Evolutionary conservation across 208 protist species (phyloP).

Genomic region (Porcisia deanei): DNA sequence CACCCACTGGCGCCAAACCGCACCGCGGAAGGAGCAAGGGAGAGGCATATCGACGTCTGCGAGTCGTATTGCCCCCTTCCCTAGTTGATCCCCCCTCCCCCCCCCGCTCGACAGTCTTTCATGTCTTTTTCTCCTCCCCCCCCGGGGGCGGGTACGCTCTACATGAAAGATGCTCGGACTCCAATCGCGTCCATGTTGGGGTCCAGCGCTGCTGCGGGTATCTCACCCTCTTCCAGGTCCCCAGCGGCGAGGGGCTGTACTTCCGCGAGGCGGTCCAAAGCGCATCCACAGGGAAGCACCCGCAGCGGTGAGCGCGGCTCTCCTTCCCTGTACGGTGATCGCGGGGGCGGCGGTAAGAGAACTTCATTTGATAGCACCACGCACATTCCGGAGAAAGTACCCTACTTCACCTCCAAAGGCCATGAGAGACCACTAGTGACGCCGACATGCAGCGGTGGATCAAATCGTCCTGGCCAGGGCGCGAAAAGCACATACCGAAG

Average conservation of each 20-base stretch:
- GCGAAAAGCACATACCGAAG: neutral
- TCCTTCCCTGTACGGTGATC: neutral
- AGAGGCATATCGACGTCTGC: neutral
- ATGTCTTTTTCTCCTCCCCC: neutral
- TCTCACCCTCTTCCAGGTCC: neutral
- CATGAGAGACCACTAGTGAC: neutral
- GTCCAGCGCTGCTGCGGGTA: neutral
- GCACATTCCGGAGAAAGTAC: neutral
- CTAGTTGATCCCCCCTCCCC: neutral
- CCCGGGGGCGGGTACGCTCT: neutral
- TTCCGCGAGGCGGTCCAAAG: neutral
- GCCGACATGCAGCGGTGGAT: neutral
- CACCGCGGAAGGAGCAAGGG: neutral
- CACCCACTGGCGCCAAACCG: neutral
- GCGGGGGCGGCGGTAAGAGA: neutral
- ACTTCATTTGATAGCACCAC: neutral
- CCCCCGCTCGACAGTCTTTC: neutral
- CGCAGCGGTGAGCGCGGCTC: neutral
- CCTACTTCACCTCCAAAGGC: constrained; percentile 9
- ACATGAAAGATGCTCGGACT: neutral
- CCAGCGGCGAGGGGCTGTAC: neutral
- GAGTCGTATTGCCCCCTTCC: neutral
- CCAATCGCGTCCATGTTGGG: constrained; percentile 1
- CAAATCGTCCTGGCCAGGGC: neutral
- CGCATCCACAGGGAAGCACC: neutral